Conservation (phyloP, 306 rosid species). For the Hylodesmum podocarpum region DNA sequence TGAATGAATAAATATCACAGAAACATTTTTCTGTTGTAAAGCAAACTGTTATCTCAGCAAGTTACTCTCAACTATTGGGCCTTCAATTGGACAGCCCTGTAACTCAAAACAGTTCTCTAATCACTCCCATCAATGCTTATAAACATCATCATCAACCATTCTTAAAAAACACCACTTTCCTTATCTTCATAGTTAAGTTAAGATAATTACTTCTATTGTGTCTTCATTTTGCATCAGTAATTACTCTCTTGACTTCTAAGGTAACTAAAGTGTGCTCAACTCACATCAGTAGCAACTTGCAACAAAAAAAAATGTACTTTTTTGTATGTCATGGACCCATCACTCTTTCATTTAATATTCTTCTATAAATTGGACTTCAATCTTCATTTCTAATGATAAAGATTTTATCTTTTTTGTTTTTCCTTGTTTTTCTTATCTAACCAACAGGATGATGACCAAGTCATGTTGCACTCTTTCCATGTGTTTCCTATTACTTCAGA, state of each 20-base stretch:
- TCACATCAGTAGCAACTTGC: not conserved
- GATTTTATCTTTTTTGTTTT: not conserved
- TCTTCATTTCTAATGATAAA: not conserved
- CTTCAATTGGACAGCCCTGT: not conserved
- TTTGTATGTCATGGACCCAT: not conserved
- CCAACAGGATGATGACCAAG: conserved; percentile 20
- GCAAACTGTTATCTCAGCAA: not conserved
- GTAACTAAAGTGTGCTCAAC: not conserved
- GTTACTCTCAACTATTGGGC: not conserved
- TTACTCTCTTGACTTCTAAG: not conserved
- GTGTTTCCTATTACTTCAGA: conserved; percentile 16
- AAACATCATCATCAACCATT: not conserved
- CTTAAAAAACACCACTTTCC: not conserved
- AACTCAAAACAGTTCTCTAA: not conserved
- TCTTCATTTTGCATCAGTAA: not conserved
- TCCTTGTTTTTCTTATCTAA: not conserved
- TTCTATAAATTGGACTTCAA: conserved; percentile 21
- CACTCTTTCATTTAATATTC: not conserved
- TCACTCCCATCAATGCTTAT: too few relatives aligned
- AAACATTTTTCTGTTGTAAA: not conserved
- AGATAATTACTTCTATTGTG: not conserved
- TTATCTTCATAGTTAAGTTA: not conserved
- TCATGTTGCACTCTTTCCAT: not conserved
- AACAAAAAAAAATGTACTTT: not conserved
- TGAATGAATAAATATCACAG: too few relatives aligned